These are phyloP conservation scores for Zymoseptoria tritici DNA, from an alignment of 2,329 filamentous ascomycete species.

Conservation along the genomic window DNA sequence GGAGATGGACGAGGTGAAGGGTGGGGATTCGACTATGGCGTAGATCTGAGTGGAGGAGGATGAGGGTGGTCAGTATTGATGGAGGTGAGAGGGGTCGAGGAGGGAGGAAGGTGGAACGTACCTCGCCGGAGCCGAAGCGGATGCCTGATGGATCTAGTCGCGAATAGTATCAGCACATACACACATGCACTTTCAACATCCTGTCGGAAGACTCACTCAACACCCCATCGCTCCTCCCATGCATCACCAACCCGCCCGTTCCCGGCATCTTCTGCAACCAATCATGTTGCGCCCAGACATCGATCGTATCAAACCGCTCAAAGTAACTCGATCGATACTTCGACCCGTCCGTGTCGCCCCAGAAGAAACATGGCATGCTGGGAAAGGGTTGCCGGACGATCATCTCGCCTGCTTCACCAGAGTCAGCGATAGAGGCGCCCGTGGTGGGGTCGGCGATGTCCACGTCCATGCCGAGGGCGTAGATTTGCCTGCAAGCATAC, in stretches of 20 bases:
- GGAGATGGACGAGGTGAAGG: constrained; percentile 31
- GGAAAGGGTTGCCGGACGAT: constrained; percentile 41
- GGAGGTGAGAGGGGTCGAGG: background rate
- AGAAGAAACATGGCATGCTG: constrained; percentile 39
- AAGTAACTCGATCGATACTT: constrained; percentile 43
- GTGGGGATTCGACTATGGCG: constrained; percentile 38
- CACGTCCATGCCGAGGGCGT: constrained; percentile 41
- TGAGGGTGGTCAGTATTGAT: background rate
- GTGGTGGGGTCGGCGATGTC: constrained; percentile 37
- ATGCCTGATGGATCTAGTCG: constrained; percentile 37
- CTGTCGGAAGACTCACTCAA: too few species aligned
- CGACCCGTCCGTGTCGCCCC: constrained; percentile 35
- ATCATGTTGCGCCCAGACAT: constrained; percentile 42
- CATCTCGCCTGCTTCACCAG: constrained; percentile 39
- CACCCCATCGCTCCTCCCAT: constrained; percentile 41
- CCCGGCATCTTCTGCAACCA: constrained; percentile 37
- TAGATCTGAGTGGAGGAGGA: constrained; percentile 30
- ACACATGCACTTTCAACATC: too few species aligned
- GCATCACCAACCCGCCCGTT: constrained; percentile 38
- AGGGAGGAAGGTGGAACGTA: constrained; percentile 1
- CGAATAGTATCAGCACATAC: too few species aligned
- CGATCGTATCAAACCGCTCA: constrained; percentile 30
- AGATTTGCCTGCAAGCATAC: constrained; percentile 27
- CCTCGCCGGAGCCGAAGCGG: constrained; percentile 40
- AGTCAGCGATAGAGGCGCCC: constrained; percentile 29